Percentiles rank a stretch among this genome's conserved stretches.
phyloP scores from a whole-genome alignment of 495 filamentous ascomycete species.

The Daldinia caldariorum region DNA sequence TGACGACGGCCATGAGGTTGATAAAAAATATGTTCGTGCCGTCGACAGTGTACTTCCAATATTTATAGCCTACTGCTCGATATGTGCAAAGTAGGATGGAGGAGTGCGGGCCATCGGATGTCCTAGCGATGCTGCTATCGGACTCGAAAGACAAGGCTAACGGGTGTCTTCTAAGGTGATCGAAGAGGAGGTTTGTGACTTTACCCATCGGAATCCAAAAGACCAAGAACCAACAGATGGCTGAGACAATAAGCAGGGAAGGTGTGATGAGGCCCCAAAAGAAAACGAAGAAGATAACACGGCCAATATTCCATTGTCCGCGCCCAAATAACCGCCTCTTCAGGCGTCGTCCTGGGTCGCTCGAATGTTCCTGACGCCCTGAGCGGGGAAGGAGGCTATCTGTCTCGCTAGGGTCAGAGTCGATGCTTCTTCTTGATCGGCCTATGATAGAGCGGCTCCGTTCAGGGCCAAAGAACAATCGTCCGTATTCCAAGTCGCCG shows the following conservation, averaged over 20 bases:
- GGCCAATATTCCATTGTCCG: slow-evolving; percentile 92
- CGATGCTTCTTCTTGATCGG: slow-evolving; percentile 86
- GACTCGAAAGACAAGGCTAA: slow-evolving; percentile 92
- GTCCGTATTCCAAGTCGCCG: slow-evolving; percentile 93
- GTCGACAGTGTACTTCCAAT: slow-evolving; percentile 99
- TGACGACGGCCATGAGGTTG: slow-evolving; percentile 89
- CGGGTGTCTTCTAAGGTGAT: slow-evolving; percentile 92
- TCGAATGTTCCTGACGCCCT: slow-evolving; percentile 49
- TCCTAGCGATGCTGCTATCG: slow-evolving; percentile 77
- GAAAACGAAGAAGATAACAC: slow-evolving; percentile 94
- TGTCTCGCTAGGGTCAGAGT: slow-evolving; percentile 82
- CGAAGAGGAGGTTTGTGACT: slow-evolving; percentile 87
- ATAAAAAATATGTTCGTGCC: slow-evolving; percentile 99
- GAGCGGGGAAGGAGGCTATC: slow-evolving; percentile 85
- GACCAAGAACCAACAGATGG: slow-evolving; percentile 93
- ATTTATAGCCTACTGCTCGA: slow-evolving; percentile 90
- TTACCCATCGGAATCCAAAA: slow-evolving; percentile 99
- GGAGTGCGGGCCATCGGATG: slow-evolving; percentile 73
- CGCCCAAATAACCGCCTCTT: slow-evolving; percentile 94
- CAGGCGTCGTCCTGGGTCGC: slow-evolving; percentile 58
- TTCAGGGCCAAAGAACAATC: slow-evolving; percentile 92
- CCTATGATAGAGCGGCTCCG: slow-evolving; percentile 84
- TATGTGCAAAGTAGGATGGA: slow-evolving; percentile 97
- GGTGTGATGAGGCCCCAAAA: slow-evolving; percentile 96
- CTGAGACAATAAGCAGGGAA: slow-evolving; percentile 84